A percentile compares a stretch with the other conserved stretches of the same genome.
These are phyloP conservation scores for Hymenoscyphus fraxineus DNA, from an alignment of 2,329 filamentous ascomycete genomes.

Conservation along the genomic window DNA sequence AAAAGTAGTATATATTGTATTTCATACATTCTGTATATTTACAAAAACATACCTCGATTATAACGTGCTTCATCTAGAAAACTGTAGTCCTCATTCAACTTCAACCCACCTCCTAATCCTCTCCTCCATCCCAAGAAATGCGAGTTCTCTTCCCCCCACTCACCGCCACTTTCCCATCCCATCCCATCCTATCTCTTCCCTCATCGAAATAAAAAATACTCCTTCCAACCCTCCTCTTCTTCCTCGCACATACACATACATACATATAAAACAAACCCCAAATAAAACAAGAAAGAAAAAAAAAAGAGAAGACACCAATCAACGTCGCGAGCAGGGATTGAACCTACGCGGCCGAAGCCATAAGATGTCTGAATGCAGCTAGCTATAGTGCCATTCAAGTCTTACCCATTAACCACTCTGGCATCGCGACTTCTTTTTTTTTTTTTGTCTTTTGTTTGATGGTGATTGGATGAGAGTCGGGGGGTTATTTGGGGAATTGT, in stretches of 20 bases:
- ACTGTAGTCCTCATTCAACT: no score
- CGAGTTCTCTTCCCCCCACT: no score
- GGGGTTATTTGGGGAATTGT: neutral
- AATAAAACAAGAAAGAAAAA: neutral
- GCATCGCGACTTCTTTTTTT: conserved; percentile 12
- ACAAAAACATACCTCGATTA: no score
- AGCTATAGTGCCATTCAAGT: no score
- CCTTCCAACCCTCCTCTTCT: no score
- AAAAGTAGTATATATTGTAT: neutral
- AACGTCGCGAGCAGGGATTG: conserved; percentile 17
- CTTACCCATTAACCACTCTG: conserved; percentile 24
- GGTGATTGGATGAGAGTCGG: neutral
- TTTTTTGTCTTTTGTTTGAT: neutral
- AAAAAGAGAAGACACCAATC: neutral
- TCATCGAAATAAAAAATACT: no score
- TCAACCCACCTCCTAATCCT: no score
- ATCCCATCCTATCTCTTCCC: no score
- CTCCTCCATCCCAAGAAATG: no score
- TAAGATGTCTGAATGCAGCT: conserved; percentile 19
- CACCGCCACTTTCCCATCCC: no score
- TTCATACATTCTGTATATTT: no score
- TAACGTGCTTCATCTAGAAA: no score
- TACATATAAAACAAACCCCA: neutral
- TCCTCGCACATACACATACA: neutral
- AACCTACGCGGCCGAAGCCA: conserved; percentile 20